phyloP scores from a whole-genome alignment of 2,329 filamentous ascomycete genomes.

The Dothideomycetes sp. region DNA sequence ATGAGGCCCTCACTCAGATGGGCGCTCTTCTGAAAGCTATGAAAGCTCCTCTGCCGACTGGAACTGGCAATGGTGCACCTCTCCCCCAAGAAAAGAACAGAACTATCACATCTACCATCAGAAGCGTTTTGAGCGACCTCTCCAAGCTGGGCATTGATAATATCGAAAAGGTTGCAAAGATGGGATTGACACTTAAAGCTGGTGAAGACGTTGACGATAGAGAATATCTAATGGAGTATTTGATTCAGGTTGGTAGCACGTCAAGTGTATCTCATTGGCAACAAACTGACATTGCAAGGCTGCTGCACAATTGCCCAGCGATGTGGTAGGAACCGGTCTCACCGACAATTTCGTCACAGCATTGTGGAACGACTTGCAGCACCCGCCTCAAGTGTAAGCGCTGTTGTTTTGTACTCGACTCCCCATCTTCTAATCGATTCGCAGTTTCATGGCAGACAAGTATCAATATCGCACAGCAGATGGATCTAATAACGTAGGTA shows the following conservation, averaged over 20 bases:
- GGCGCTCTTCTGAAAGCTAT: slow-evolving; percentile 20
- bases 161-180: slow-evolving; percentile 23
- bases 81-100: slow-evolving; percentile 19
- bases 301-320: slow-evolving; percentile 30
- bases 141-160: slow-evolving; percentile 26
- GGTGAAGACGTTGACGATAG: slow-evolving; percentile 50
- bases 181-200: slow-evolving; percentile 22
- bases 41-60: slow-evolving; percentile 21
- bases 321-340: slow-evolving; percentile 26
- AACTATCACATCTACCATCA: slow-evolving; percentile 4
- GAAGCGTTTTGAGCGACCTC: slow-evolving; percentile 14
- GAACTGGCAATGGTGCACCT: slow-evolving; percentile 34
- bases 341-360: slow-evolving; percentile 34
- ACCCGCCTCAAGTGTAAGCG: slow-evolving; percentile 31
- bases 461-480: slow-evolving; percentile 38
- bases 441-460: slow-evolving; percentile 29
- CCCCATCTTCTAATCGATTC: not conserved
- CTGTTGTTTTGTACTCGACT: not conserved
- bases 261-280: not conserved
- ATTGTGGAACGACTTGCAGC: slow-evolving; percentile 37
- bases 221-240: slow-evolving; percentile 48
- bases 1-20: slow-evolving; percentile 16
- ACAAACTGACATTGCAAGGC: too few relatives aligned
- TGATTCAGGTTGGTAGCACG: slow-evolving; percentile 32
- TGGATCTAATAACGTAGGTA: slow-evolving; percentile 32